Base-by-base conservation (phyloP, 176 grass and related monocot species). In the Coix lacrymajobi region DNA sequence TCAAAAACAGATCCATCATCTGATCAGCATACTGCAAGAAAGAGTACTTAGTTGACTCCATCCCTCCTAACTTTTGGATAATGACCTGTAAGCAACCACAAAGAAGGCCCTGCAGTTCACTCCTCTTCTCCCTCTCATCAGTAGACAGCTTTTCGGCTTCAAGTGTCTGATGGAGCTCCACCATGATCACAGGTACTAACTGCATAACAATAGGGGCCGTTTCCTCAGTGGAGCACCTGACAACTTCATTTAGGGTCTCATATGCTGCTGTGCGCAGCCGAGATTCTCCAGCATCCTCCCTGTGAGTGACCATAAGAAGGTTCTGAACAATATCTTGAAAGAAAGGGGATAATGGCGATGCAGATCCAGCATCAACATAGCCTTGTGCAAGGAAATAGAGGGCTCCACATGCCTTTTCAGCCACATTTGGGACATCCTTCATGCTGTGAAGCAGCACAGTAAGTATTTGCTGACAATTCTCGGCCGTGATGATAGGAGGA, bases 371-470 rank as follows among this genome's bases (percentile, higher is more conserved):
- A 85, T 96, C 91, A 57, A 91, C 94, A 76, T 91, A 96, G 34
- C 94, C 94, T 79, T 96, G 94, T 70, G 91, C 88, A 75, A 96
- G 90, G 65, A 93, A 96, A 82, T 96, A 96, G 1, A 96, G 94
- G 43, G 94, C 94, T 19, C 94, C 94, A 12, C 94, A 96, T 37
- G 91, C 88, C 81, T 96, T 96, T 69, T 96, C 94, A 68, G 94
- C 94, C 63, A 96, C 94, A 89, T 96, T 96, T 66, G 94, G 94
- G 43, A 93, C 94, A 87, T 96, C 94, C 78, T 96, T 96, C 90
- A 96, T 96, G 77, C 91, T 93, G 65, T 96, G 91, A 62, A 96
- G 88, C 32, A 96, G 80, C 52, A 96, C 94, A 36, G 83, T 91
- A 36, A 96, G 83, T 79, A 96, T 93, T 68, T 93, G 94, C 64